Evolutionary conservation across 768 basidiomycete genomes (phyloP).

Genomic region (Lactarius tabidus): DNA sequence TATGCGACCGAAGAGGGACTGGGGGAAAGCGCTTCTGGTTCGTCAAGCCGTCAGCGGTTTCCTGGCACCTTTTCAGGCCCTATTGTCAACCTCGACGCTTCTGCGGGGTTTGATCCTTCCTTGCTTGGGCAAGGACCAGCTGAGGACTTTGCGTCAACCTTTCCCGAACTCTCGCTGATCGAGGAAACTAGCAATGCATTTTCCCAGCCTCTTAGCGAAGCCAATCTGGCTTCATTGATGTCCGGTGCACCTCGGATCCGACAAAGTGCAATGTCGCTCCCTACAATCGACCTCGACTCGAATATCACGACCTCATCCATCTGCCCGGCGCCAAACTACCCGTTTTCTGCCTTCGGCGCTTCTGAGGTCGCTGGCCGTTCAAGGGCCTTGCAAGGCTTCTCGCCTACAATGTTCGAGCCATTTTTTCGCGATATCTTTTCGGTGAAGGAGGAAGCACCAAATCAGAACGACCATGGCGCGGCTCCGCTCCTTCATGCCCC

Average conservation of each 20-base stretch:
- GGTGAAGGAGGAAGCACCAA: constrained; percentile 9
- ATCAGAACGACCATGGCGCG: background rate
- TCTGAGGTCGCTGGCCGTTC: constrained; percentile 20
- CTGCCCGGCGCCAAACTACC: constrained; percentile 1
- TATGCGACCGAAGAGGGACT: constrained; percentile 34
- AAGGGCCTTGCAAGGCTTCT: constrained; percentile 24
- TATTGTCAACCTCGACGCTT: constrained; percentile 21
- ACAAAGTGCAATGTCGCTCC: constrained; percentile 22
- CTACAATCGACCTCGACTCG: constrained; percentile 20
- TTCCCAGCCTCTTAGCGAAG: constrained; percentile 22
- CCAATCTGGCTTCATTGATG: constrained; percentile 17
- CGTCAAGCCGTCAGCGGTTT: background rate
- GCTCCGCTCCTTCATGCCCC: constrained; percentile 1
- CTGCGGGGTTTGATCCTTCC: constrained; percentile 23
- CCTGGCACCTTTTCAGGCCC: constrained; percentile 2
- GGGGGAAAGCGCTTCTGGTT: background rate
- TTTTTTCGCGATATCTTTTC: constrained; percentile 32
- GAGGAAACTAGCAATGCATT: constrained; percentile 23
- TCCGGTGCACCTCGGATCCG: background rate
- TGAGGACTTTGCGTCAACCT: constrained; percentile 6
- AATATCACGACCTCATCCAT: constrained; percentile 19
- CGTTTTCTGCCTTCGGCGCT: constrained; percentile 12
- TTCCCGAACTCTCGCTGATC: constrained; percentile 25
- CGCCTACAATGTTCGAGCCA: constrained; percentile 32
- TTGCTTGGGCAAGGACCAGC: constrained; percentile 1